Evolutionary conservation across 345 rosid genomes (phyloP).

Genomic region (Salix viminalis): DNA sequence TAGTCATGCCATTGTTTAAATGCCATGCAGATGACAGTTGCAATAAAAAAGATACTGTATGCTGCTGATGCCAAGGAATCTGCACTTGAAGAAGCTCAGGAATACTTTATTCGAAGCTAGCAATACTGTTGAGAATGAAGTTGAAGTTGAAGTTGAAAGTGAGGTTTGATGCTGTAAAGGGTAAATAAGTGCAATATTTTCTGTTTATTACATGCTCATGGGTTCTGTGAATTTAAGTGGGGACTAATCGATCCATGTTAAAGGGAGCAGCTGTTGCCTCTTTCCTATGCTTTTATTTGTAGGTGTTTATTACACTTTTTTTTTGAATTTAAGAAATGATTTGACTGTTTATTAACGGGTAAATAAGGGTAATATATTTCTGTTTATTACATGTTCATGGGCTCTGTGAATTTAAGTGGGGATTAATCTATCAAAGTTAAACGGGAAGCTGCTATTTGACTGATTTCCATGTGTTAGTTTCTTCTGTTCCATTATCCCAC

Average conservation of each 20-base stretch:
- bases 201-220: background rate
- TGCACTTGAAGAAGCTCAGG: conserved; percentile 80
- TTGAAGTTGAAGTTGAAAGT: conserved; percentile 13
- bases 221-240: too few species aligned
- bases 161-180: conserved; percentile 15
- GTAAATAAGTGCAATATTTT: conserved; percentile 1
- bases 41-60: conserved; percentile 79
- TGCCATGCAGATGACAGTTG: conserved; percentile 59
- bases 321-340: background rate
- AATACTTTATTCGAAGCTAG: conserved; percentile 41
- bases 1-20: background rate
- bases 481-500: background rate
- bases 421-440: background rate
- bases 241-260: too few species aligned
- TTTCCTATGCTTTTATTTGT: too few species aligned
- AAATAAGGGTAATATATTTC: conserved; percentile 3
- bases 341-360: background rate
- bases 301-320: background rate
- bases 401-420: too few species aligned
- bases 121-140: conserved; percentile 34
- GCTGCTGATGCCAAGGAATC: conserved; percentile 80
- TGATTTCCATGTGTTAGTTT: background rate
- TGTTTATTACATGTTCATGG: background rate
- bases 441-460: background rate
- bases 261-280: too few species aligned